Evolutionary conservation across 345 rosid genomes (phyloP).

Genomic region (Leavenworthia alabamica): DNA sequence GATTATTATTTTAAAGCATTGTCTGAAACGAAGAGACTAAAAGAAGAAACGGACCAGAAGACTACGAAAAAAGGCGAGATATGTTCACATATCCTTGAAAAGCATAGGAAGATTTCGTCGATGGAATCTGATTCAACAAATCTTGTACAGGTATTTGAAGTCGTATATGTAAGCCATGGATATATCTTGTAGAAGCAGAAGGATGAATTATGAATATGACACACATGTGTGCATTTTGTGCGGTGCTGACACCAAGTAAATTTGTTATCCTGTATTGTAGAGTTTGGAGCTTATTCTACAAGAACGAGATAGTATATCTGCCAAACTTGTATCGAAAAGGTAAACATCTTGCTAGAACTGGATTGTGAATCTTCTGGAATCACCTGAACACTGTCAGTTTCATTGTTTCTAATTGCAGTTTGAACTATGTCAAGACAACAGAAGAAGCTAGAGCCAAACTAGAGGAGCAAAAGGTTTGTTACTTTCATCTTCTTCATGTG

Average conservation of each 20-base stretch:
- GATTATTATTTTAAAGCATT: constrained; percentile 38
- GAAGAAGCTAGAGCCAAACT: constrained; percentile 41
- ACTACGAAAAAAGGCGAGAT: constrained; percentile 44
- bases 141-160: constrained; percentile 47
- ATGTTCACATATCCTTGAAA: constrained; percentile 51
- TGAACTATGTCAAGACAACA: constrained; percentile 44
- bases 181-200: background rate
- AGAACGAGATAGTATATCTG: constrained; percentile 45
- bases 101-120: constrained; percentile 45
- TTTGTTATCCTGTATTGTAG: constrained; percentile 26
- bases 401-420: constrained; percentile 32
- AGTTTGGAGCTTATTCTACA: constrained; percentile 56
- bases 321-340: constrained; percentile 53
- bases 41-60: constrained; percentile 49
- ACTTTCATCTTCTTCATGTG: background rate
- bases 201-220: background rate
- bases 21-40: constrained; percentile 37
- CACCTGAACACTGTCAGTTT: background rate
- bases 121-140: constrained; percentile 54
- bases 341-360: constrained; percentile 22
- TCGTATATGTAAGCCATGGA: background rate
- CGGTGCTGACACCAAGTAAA: background rate
- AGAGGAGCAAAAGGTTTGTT: constrained; percentile 54
- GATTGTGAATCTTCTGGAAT: background rate
- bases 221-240: background rate